Base-by-base conservation (phyloP, 2,329 filamentous ascomycete species). In the Hypomyces rosellus region DNA sequence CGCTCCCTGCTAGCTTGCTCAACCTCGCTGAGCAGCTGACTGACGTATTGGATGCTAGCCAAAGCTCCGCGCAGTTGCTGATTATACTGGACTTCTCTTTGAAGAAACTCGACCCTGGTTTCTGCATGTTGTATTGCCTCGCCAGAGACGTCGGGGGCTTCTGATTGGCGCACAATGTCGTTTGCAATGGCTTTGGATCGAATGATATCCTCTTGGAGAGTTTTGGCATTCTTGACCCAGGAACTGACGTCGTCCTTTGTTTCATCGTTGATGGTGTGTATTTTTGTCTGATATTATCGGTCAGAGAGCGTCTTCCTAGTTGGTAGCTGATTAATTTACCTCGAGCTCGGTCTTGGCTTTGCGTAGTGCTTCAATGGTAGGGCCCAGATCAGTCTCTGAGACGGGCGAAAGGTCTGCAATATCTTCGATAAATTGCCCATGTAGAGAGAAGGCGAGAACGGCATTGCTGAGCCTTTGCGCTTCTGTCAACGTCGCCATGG, bases 191-290 rank as follows among this genome's bases (percentile, higher is more conserved):
- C 78, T 61, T 89, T 85, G 20, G 89, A 92, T 43, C 82, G 80
- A 60, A 88, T 82, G 57, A 96, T 92, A 63, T 96, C 92, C 54
- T 85, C 80, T 65, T 95, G 89, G 7, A 96, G 79, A 47, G 85
- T 82, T 67, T 89, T 89, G 44, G 91, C 89, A 66, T 93, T 89
- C 46, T 77, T 72, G 50, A 95, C 88, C 92, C 92, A 97, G 46
- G 84, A 80, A 63, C 89, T 86, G 46, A 96, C 86, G 61, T 95
- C 86, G 37, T 84, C 80, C 50, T 85, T 86, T 15, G 84, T 86
- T 57, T 89, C 83, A 62, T 83, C 80, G 67, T 91, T 95, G 54
- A 93, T 81, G 18, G 74, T 68, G 56, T 84, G 85, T 52, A 97
- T 86, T 60, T 95, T 84, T 53, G 77, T 49, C 68, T 71, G 51